Evolutionary conservation across 108 stramenopile genomes (phyloP).

Genomic region (Stephanodiscus triporus): DNA sequence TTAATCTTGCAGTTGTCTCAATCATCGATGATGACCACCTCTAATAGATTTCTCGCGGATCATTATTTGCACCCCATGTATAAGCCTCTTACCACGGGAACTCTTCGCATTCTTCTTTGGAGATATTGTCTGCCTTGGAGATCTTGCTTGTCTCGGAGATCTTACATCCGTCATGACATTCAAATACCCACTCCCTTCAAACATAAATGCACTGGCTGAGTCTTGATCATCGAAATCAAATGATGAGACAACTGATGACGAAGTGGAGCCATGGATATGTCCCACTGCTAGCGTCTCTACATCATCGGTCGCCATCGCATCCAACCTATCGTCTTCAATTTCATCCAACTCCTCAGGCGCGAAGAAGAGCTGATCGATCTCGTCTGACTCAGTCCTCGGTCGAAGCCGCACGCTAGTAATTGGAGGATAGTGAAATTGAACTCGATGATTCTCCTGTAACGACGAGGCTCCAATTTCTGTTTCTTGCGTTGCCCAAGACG

Average conservation of each 20-base stretch:
- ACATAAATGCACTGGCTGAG: constrained; percentile 1
- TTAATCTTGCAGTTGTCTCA: background rate
- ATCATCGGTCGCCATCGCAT: constrained; percentile 71
- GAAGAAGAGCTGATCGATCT: constrained; percentile 72
- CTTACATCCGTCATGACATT: background rate
- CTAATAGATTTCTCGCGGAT: constrained; percentile 37
- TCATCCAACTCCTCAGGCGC: constrained; percentile 80
- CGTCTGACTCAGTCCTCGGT: constrained; percentile 62
- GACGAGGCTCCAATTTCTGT: constrained; percentile 4
- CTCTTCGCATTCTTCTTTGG: background rate
- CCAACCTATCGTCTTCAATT: constrained; percentile 78
- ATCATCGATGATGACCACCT: background rate
- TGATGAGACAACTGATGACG: constrained; percentile 16
- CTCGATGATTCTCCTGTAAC: constrained; percentile 32
- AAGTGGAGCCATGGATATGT: background rate
- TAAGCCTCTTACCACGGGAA: constrained; percentile 4
- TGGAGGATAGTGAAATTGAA: constrained; percentile 82
- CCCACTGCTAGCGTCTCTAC: constrained; percentile 78
- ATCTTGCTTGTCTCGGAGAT: background rate
- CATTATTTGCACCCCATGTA: constrained; percentile 45
- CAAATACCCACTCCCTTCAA: constrained; percentile 3
- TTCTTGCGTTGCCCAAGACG: constrained; percentile 30
- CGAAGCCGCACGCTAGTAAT: constrained; percentile 72
- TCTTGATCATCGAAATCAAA: constrained; percentile 13
- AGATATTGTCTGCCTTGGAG: background rate